Evolutionary conservation across 139 green algal species (phyloP).

Genomic region (Picochlorum sp.): DNA sequence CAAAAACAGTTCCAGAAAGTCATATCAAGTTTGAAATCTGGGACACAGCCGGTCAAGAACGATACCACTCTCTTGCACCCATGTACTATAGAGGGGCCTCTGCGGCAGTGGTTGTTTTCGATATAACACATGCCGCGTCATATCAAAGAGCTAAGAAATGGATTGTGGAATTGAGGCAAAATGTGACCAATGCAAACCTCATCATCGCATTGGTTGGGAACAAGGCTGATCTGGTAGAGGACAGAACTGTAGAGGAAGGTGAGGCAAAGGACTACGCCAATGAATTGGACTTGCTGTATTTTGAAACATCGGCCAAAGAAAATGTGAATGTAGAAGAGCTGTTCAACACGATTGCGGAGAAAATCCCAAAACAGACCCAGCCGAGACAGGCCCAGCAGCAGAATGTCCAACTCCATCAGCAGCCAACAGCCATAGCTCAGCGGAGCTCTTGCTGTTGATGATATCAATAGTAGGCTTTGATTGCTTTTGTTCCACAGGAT

Average conservation of each 20-base stretch:
- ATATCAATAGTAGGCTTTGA: no score
- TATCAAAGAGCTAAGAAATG: conserved; percentile 92
- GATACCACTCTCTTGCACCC: conserved; percentile 94
- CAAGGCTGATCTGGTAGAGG: conserved; percentile 82
- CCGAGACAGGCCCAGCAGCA: background rate
- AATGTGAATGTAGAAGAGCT: conserved; percentile 78
- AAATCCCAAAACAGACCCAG: background rate
- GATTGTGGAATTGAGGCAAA: conserved; percentile 56
- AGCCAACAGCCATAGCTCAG: background rate
- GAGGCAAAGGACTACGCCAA: conserved; percentile 66
- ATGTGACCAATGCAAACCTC: conserved; percentile 81
- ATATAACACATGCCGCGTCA: conserved; percentile 72
- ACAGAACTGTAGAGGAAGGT: conserved; percentile 37
- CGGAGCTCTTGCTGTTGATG: conserved; percentile 1
- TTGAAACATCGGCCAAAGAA: conserved; percentile 86
- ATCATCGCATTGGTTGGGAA: conserved; percentile 97
- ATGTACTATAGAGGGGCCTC: conserved; percentile 99
- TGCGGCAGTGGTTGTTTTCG: conserved; percentile 88
- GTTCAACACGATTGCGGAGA: conserved; percentile 69
- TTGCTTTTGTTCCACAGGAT: no score
- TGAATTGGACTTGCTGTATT: conserved; percentile 77
- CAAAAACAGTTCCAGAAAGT: conserved; percentile 89
- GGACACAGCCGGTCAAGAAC: conserved; percentile 95
- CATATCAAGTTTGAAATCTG: conserved; percentile 99
- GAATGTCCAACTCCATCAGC: conserved; percentile 1